Evolutionary conservation across 2,329 filamentous ascomycete species (phyloP), one percentile per base, ranked within the genome.

Genomic region (Ascochyta viciae-villosae): DNA sequence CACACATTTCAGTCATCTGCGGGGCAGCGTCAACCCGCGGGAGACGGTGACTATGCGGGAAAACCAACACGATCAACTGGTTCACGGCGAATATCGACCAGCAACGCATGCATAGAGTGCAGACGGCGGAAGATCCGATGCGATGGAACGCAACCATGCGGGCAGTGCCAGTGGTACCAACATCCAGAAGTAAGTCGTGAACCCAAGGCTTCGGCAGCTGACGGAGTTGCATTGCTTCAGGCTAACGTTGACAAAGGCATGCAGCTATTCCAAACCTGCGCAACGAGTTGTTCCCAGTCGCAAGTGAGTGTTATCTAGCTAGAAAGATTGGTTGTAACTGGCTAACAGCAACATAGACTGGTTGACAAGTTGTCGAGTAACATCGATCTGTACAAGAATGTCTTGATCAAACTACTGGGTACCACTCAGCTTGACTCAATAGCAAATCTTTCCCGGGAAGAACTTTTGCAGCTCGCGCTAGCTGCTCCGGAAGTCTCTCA

Each of bases 91-190:
- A 81, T 81, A 41, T 80, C 79, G 4, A 81, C 79, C 4, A 80
- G 74, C 65, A 81, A 89, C 68, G 89, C 89, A 34, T 92, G 89
- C 73, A 87, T 89, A 43, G 89, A 90, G 66, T 92, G 90, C 77
- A 88, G 92, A 70, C 83, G 90, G 64, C 85, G 90, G 59, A 95
- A 94, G 76, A 94, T 94, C 51, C 88, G 91, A 61, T 95, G 91
- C 71, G 90, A 93, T 77, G 91, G 91, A 50, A 85, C 88, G 63
- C 88, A 91, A 69, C 91, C 91, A 10, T 95, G 91, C 71, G 89
- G 90, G 34, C 90, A 92, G 72, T 95, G 91, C 72, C 84, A 90
- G 54, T 92, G 90, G 74, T 93, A 91, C 72, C 87, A 91, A 53
- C 89, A 90, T 60, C 88, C 89, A 4, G 90, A 92, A 73, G 60